Conservation (phyloP, 306 rosid species). For the Prunus mongolica region DNA sequence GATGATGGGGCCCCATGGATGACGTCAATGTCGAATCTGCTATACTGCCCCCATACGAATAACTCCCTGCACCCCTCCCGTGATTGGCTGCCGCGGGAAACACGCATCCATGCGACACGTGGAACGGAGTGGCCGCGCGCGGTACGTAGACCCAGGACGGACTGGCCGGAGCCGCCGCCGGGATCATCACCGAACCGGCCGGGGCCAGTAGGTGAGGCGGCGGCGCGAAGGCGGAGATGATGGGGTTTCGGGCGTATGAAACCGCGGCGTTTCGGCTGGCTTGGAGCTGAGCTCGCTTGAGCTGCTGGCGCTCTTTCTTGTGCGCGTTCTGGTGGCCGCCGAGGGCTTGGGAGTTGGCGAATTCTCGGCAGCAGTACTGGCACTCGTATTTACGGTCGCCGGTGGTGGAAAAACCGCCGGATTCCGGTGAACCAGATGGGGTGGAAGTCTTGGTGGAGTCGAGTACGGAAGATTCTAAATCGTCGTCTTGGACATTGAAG, state of each 20-base stretch:
- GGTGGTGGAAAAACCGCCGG: constrained; percentile 46
- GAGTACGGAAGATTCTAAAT: constrained; percentile 22
- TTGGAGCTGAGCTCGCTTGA: constrained; percentile 83
- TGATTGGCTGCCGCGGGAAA: constrained; percentile 42
- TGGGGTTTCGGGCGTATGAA: constrained; percentile 76
- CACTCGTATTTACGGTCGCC: constrained; percentile 91
- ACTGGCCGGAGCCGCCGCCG: constrained; percentile 14
- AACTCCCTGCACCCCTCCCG: constrained; percentile 45
- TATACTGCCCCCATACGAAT: constrained; percentile 46
- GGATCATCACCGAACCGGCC: constrained; percentile 50
- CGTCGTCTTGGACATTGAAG: constrained; percentile 71
- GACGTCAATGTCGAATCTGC: constrained; percentile 53
- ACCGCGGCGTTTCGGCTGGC: constrained; percentile 83
- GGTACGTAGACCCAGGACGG: constrained; percentile 80
- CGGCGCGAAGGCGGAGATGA: constrained; percentile 84
- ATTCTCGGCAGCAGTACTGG: constrained; percentile 89
- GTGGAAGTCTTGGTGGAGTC: constrained; percentile 53
- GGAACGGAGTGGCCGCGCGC: constrained; percentile 65
- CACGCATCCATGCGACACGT: constrained; percentile 87
- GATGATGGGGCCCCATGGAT: constrained; percentile 41
- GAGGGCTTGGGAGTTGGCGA: constrained; percentile 94
- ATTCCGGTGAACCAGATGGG: constrained; percentile 70
- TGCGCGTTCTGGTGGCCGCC: constrained; percentile 99
- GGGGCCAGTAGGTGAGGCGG: constrained; percentile 80
- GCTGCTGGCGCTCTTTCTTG: constrained; percentile 92